These are phyloP conservation scores for Coniferiporia sulphurascens DNA, from an alignment of 1,284 basidiomycete genomes.

Conservation along the genomic window DNA sequence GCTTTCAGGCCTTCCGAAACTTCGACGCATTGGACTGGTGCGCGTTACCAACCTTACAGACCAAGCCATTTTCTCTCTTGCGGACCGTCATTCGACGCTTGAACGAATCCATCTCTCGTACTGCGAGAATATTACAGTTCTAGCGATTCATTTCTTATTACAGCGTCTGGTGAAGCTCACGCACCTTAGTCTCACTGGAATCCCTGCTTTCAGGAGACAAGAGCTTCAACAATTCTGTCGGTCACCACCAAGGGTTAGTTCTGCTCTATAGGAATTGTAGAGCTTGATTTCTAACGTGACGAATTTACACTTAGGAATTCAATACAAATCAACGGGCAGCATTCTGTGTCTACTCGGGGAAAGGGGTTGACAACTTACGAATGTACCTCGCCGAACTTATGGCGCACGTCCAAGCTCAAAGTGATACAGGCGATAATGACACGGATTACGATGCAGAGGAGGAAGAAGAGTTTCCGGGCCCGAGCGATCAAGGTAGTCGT, in stretches of 20 bases:
- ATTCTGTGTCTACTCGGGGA: constrained; percentile 97
- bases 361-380: constrained; percentile 82
- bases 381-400: constrained; percentile 71
- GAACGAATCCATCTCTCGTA: constrained; percentile 97
- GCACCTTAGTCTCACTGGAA: constrained; percentile 95
- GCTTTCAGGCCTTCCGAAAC: constrained; percentile 82
- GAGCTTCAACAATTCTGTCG: constrained; percentile 92
- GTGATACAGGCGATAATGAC: constrained; percentile 46
- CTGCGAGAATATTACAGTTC: constrained; percentile 92
- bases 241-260: constrained; percentile 75
- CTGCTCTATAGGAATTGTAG: background rate
- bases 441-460: constrained; percentile 71
- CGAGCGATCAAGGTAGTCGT: constrained; percentile 5
- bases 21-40: constrained; percentile 93
- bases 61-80: constrained; percentile 85
- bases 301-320: constrained; percentile 66
- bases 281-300: background rate
- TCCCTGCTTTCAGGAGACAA: constrained; percentile 81
- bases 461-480: constrained; percentile 30
- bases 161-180: constrained; percentile 86
- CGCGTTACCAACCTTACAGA: constrained; percentile 92
- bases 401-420: constrained; percentile 52
- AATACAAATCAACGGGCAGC: constrained; percentile 87
- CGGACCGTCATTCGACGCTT: constrained; percentile 74
- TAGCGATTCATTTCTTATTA: constrained; percentile 87